phyloP scores from a whole-genome alignment of 2,329 filamentous ascomycete genomes.

The Thelonectria discophora region DNA sequence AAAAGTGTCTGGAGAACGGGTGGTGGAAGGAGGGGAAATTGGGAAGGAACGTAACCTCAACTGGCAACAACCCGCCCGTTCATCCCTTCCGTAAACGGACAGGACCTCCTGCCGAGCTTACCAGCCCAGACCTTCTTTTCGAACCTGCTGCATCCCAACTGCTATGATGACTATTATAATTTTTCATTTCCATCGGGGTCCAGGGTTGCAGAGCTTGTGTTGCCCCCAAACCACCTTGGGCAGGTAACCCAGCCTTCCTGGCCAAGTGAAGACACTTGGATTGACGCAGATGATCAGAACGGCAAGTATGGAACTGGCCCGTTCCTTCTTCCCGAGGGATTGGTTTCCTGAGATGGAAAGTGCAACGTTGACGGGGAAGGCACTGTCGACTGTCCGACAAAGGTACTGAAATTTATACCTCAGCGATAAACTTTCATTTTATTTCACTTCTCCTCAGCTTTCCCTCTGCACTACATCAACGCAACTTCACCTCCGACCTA shows the following conservation, averaged over 20 bases:
- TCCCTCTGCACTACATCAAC: too few relatives aligned
- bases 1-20: neutral
- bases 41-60: neutral
- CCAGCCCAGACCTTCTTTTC: slow-evolving; percentile 5
- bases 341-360: neutral
- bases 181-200: neutral
- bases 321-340: slow-evolving; percentile 10
- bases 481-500: too few relatives aligned
- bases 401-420: neutral
- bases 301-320: neutral
- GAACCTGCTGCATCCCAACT: slow-evolving; percentile 2
- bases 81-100: slow-evolving; percentile 21
- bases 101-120: slow-evolving; percentile 10
- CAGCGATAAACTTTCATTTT: too few relatives aligned
- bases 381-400: neutral
- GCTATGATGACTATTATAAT: neutral
- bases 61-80: slow-evolving; percentile 4
- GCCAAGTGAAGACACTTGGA: too few relatives aligned
- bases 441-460: neutral
- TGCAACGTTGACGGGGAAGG: neutral
- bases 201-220: neutral
- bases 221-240: neutral
- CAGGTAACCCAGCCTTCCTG: neutral
- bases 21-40: neutral
- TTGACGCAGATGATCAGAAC: neutral